Evolutionary conservation across 805 yeast genomes (phyloP).

Genomic region (Saccharomycopsis lassenensis): DNA sequence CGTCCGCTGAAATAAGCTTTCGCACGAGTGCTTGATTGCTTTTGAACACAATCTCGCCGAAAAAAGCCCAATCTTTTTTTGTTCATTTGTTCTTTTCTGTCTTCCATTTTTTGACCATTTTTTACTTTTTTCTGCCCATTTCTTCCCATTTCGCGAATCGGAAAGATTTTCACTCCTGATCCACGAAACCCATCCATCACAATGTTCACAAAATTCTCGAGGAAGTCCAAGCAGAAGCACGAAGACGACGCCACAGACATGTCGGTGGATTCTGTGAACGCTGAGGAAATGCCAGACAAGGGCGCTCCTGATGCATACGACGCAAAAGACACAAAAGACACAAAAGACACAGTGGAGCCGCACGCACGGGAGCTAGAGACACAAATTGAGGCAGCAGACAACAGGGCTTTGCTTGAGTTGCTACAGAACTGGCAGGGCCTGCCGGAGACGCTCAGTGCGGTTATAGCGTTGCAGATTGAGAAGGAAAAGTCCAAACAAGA

Average conservation of each 20-base stretch:
- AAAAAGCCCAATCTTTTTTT: no score
- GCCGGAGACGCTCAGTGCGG: slow-evolving; percentile 14
- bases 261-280: background rate
- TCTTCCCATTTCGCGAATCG: no score
- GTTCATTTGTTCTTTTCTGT: no score
- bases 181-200: no score
- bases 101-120: no score
- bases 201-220: slow-evolving; percentile 8
- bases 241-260: background rate
- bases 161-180: no score
- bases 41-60: no score
- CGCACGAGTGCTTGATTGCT: no score
- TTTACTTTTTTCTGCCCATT: no score
- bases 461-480: slow-evolving; percentile 27
- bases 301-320: background rate
- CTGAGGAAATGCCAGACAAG: background rate
- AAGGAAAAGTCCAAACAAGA: slow-evolving; percentile 81
- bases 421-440: background rate
- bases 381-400: background rate
- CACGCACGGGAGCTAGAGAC: background rate
- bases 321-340: background rate
- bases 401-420: background rate
- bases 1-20: no score
- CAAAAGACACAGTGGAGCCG: no score
- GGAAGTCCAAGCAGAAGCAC: slow-evolving; percentile 9